Percentiles rank a stretch among this genome's conserved stretches.
These are phyloP conservation scores for Aspergillus homomorphus DNA, from an alignment of 495 filamentous ascomycete genomes.

Conservation along the genomic window DNA sequence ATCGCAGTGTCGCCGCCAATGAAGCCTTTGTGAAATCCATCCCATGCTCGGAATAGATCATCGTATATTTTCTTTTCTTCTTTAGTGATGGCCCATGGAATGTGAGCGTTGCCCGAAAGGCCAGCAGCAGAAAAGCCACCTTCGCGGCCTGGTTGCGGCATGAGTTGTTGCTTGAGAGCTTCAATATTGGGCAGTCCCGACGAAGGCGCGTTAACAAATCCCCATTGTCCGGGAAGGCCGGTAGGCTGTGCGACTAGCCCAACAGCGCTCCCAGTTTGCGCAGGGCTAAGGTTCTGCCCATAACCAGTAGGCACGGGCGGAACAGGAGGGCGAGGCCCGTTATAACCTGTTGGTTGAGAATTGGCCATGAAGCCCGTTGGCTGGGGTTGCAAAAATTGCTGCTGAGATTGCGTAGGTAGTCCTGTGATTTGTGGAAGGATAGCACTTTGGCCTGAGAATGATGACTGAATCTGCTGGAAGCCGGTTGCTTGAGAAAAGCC, in stretches of 20 bases:
- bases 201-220: slow-evolving; percentile 89
- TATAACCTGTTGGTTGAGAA: slow-evolving; percentile 61
- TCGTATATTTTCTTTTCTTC: slow-evolving; percentile 98
- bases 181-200: slow-evolving; percentile 92
- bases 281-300: slow-evolving; percentile 62
- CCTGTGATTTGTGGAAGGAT: slow-evolving; percentile 41
- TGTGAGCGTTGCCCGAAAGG: slow-evolving; percentile 86
- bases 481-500: slow-evolving; percentile 60
- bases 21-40: slow-evolving; percentile 89
- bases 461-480: slow-evolving; percentile 36
- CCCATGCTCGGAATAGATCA: slow-evolving; percentile 93
- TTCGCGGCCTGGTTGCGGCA: slow-evolving; percentile 94
- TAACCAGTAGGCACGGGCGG: slow-evolving; percentile 93
- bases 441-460: slow-evolving; percentile 13
- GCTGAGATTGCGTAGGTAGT: slow-evolving; percentile 40
- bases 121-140: slow-evolving; percentile 86
- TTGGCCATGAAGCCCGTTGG: slow-evolving; percentile 50
- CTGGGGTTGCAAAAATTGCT: slow-evolving; percentile 43
- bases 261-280: slow-evolving; percentile 54
- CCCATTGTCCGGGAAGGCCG: slow-evolving; percentile 94
- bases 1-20: slow-evolving; percentile 92
- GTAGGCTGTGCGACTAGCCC: slow-evolving; percentile 92
- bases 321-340: slow-evolving; percentile 81
- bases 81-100: slow-evolving; percentile 99
- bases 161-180: slow-evolving; percentile 90